phyloP scores from a whole-genome alignment of 108 stramenopile species.

The Fistulifera pelliculosa region DNA sequence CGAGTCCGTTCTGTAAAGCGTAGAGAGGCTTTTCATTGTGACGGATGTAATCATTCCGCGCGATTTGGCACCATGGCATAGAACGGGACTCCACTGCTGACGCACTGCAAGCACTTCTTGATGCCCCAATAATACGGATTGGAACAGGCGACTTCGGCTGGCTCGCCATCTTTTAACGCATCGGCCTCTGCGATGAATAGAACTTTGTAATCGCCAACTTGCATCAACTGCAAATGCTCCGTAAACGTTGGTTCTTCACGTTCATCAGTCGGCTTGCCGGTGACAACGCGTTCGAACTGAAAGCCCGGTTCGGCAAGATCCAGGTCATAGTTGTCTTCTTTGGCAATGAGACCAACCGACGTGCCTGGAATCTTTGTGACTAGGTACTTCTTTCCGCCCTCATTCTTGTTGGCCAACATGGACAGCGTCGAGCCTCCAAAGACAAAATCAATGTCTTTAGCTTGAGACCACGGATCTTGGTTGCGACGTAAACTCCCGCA shows the following conservation, averaged over 20 bases:
- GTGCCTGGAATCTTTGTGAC: constrained; percentile 9
- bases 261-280: constrained; percentile 6
- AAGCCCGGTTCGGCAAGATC: constrained; percentile 15
- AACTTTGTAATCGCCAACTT: constrained; percentile 6
- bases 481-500: constrained; percentile 8
- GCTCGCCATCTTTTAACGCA: constrained; percentile 15
- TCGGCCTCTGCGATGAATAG: constrained; percentile 13
- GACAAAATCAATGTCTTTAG: constrained; percentile 13
- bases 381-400: background rate
- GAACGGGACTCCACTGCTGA: constrained; percentile 13
- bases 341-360: constrained; percentile 9
- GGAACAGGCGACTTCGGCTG: constrained; percentile 15
- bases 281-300: constrained; percentile 23
- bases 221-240: constrained; percentile 15
- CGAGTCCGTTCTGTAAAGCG: too few species aligned
- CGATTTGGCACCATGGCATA: constrained; percentile 12
- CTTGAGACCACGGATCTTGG: background rate
- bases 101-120: constrained; percentile 19
- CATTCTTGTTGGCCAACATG: constrained; percentile 6
- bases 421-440: constrained; percentile 23
- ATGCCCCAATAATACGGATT: constrained; percentile 15
- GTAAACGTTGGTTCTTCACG: background rate
- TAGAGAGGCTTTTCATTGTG: too few species aligned
- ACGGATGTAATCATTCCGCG: background rate
- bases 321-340: constrained; percentile 3